A percentile compares a stretch with the other conserved stretches of the same genome.
Evolutionary conservation across 2,329 filamentous ascomycete species (phyloP).

Genomic region (Fusarium setosum): DNA sequence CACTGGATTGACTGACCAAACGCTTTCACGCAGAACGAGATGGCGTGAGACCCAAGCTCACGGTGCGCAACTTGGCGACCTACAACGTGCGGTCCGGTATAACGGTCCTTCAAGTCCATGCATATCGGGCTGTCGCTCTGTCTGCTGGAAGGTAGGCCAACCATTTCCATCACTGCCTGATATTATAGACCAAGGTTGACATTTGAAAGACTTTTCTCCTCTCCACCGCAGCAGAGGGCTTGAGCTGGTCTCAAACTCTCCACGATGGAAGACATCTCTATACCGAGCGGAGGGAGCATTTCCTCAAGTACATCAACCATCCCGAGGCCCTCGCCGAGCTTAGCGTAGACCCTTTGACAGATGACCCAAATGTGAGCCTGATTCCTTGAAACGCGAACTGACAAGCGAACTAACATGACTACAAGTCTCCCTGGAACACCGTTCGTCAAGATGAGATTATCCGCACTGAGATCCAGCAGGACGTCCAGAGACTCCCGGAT

Average conservation of each 20-base stretch:
- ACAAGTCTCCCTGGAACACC: slow-evolving; percentile 89
- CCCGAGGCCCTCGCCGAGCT: slow-evolving; percentile 81
- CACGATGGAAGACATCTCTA: slow-evolving; percentile 80
- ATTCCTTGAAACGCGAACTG: not conserved
- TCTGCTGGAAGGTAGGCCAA: slow-evolving; percentile 86
- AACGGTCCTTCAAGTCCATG: slow-evolving; percentile 72
- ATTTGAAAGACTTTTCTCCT: slow-evolving; percentile 78
- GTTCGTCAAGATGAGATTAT: slow-evolving; percentile 85
- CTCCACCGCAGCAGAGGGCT: slow-evolving; percentile 73
- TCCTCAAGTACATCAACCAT: slow-evolving; percentile 85
- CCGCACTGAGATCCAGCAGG: slow-evolving; percentile 90
- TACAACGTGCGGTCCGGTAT: slow-evolving; percentile 73
- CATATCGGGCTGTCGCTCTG: slow-evolving; percentile 79
- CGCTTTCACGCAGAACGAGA: slow-evolving; percentile 63
- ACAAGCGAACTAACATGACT: slow-evolving; percentile 15
- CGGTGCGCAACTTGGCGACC: slow-evolving; percentile 67
- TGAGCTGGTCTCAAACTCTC: slow-evolving; percentile 76
- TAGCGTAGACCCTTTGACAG: slow-evolving; percentile 84
- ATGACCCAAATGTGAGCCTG: slow-evolving; percentile 70
- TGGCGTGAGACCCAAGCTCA: slow-evolving; percentile 74
- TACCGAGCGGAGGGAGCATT: slow-evolving; percentile 75
- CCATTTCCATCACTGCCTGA: not conserved
- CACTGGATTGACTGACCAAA: slow-evolving; percentile 38
- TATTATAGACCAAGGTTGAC: slow-evolving; percentile 19
- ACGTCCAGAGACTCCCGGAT: slow-evolving; percentile 93